Evolutionary conservation across 768 basidiomycete genomes (phyloP), one percentile per base, ranked within the genome.

Genomic region (Amanita jacksonii): DNA sequence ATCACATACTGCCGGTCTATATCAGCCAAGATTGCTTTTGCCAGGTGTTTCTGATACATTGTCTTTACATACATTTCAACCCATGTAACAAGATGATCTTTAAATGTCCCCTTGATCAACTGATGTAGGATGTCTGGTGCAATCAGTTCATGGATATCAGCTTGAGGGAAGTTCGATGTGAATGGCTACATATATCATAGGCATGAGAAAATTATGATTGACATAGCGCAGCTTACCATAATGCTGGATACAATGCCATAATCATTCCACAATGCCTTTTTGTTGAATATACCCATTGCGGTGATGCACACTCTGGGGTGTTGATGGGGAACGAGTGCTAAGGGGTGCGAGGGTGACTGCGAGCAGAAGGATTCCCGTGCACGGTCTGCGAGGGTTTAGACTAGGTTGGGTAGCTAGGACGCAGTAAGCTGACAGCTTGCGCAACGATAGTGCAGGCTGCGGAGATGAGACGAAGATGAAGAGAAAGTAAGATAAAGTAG

Each of bases 51-150:
- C 10, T 61, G 65, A 37, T 13, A 36, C 20, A 8, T 33, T 22
- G 8, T 13, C 33, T 28, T 36, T 13, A 27, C 36, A 42, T 62
- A 66, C 19, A 53, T 32, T 1, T 35, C 48, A 0, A 66, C 53
- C 65, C 64, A 66, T 2, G 42, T 44, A 1, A 67, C 60, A 5
- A 67, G 48, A 39, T 67, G 65, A 33, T 66, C 65, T 45, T 66
- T 67, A 53, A 66, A 66, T 2, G 55, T 53, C 1, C 62, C 62
- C 49, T 63, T 64, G 50, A 64, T 61, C 10, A 64, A 9, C 40
- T 65, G 65, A 45, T 66, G 64, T 0, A 65, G 52, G 2, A 64
- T 47, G 42, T 66, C 62, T 1, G 60, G 55, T 1, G 62, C 39
- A 3, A 65, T 30, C 0, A 61, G 35, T 32, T 61, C 51, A 27